These are phyloP conservation scores for Aspergillus melleus DNA, from an alignment of 2,329 filamentous ascomycete genomes.

Conservation along the genomic window DNA sequence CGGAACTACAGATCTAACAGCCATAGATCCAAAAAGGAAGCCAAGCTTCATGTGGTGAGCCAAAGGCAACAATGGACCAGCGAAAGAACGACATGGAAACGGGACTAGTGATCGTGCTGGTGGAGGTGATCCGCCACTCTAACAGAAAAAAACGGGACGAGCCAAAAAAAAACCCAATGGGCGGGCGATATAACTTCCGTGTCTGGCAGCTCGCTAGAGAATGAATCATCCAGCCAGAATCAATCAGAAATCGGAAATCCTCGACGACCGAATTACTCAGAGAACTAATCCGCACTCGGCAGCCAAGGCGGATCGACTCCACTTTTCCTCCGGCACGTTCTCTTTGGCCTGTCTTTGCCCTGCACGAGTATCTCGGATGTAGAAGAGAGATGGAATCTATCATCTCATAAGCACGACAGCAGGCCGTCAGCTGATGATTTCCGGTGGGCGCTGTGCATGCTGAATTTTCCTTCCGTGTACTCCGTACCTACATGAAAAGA, in stretches of 20 bases:
- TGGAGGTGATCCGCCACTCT: not conserved
- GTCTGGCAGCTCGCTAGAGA: conserved; percentile 20
- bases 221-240: not conserved
- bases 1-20: not conserved
- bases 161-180: conserved; percentile 1
- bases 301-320: not conserved
- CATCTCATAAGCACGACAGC: too few relatives aligned
- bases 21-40: conserved; percentile 19
- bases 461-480: too few relatives aligned
- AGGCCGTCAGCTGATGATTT: too few relatives aligned
- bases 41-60: conserved; percentile 17
- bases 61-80: not conserved
- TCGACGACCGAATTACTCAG: too few relatives aligned
- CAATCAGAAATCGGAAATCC: too few relatives aligned
- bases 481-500: too few relatives aligned
- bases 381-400: too few relatives aligned
- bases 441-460: too few relatives aligned
- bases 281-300: not conserved
- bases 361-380: too few relatives aligned
- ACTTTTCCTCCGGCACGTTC: too few relatives aligned
- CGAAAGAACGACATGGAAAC: not conserved
- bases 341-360: too few relatives aligned
- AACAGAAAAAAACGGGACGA: not conserved
- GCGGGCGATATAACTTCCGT: conserved; percentile 15
- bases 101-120: too few relatives aligned